phyloP scores from a whole-genome alignment of 108 stramenopile genomes.

The Nitzschia sp. region DNA sequence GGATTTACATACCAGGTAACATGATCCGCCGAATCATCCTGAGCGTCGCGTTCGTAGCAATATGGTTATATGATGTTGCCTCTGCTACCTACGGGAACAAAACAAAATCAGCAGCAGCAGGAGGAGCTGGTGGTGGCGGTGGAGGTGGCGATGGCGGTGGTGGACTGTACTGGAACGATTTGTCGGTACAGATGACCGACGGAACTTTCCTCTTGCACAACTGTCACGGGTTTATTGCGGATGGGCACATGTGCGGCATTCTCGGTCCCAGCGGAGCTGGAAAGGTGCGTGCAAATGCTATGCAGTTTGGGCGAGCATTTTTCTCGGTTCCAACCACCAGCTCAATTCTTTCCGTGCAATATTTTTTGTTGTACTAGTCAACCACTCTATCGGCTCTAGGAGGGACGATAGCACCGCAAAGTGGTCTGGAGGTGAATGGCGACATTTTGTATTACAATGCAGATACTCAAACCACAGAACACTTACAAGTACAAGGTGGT shows the following conservation, averaged over 20 bases:
- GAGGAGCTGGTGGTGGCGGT: too few species aligned
- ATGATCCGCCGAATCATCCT: too few species aligned
- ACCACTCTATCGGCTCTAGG: constrained; percentile 21
- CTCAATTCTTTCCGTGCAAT: constrained; percentile 42
- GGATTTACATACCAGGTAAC: too few species aligned
- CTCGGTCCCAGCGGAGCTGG: constrained; percentile 73
- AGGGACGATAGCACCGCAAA: constrained; percentile 21
- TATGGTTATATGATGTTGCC: too few species aligned
- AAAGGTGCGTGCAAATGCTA: constrained; percentile 31
- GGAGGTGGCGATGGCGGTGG: too few species aligned
- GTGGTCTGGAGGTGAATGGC: constrained; percentile 25
- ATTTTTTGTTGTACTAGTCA: constrained; percentile 34
- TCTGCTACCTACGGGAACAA: too few species aligned
- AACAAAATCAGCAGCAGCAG: too few species aligned
- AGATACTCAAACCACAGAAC: neutral
- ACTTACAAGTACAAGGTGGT: constrained; percentile 46
- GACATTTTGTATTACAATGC: constrained; percentile 25
- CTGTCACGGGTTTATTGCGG: constrained; percentile 47
- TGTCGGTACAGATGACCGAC: constrained; percentile 23
- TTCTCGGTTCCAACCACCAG: neutral
- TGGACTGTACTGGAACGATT: constrained; percentile 31
- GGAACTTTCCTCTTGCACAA: constrained; percentile 48
- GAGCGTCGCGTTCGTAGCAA: too few species aligned
- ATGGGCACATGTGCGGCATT: constrained; percentile 71
- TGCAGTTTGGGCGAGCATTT: neutral